Evolutionary conservation across 2,329 filamentous ascomycete genomes (phyloP), one percentile per base, ranked within the genome.

Genomic region (Diaporthe vexans): DNA sequence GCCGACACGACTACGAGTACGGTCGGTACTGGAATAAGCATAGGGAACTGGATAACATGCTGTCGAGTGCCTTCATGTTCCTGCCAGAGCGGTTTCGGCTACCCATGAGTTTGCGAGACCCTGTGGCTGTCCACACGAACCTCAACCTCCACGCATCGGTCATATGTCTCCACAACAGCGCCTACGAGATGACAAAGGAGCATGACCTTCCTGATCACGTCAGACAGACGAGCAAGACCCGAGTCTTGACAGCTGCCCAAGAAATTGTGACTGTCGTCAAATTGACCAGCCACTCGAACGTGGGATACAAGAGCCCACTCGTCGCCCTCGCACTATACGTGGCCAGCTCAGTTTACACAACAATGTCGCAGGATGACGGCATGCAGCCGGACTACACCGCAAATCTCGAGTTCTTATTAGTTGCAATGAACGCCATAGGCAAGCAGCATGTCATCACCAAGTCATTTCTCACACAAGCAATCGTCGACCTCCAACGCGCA

Each of bases 21-120:
- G 95, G 95, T 4, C 87, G 90, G 26, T 98, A 95, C 82, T 98
- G 96, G 96, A 93, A 91, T 78, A 91, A 94, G 1, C 96, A 98
- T 82, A 90, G 95, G 5, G 88, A 91, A 17, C 89, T 98, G 77
- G 95, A 98, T 81, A 95, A 95, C 77, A 90, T 93, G 19, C 84
- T 98, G 1, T 91, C 94, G 3, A 94, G 92, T 78, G 92, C 92
- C 6, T 93, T 95, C 72, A 91, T 98, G 81, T 93, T 93, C 43
- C 85, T 98, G 8, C 95, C 96, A 0, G 91, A 93, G 73, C 86
- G 91, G 74, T 88, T 97, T 57, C 90, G 94, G 48, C 84, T 98
- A 33, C 94, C 95, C 0, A 84, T 86, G 35, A 92, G 92, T 17
- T 84, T 94, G 69, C 86, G 88, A 52, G 90, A 97, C 77, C 88